A percentile compares a stretch with the other conserved stretches of the same genome.
Evolutionary conservation across 345 rosid species (phyloP).

Genomic region (Brassica nigra): DNA sequence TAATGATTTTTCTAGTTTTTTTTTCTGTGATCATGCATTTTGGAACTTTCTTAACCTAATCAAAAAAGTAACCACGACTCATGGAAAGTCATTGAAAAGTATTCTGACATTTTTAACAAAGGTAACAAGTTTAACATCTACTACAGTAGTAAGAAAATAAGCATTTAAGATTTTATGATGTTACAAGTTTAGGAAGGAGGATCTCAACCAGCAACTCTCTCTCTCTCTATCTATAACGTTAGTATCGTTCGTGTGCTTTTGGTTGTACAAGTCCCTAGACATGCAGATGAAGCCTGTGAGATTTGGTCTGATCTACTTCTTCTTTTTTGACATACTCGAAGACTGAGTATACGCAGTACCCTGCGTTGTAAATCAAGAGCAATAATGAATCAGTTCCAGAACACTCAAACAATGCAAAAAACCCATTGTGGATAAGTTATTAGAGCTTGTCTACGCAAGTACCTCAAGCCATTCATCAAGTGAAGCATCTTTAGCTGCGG

Average conservation of each 20-base stretch:
- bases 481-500: slow-evolving; percentile 63
- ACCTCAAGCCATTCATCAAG: slow-evolving; percentile 98
- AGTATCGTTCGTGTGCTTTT: slow-evolving; percentile 19
- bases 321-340: slow-evolving; percentile 75
- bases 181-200: slow-evolving; percentile 18
- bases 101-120: not conserved
- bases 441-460: not conserved
- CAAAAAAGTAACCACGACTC: not conserved
- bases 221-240: slow-evolving; percentile 19
- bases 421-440: not conserved
- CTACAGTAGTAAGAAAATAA: not conserved
- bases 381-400: not conserved
- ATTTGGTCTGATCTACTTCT: slow-evolving; percentile 48
- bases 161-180: not conserved
- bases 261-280: not conserved
- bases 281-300: not conserved
- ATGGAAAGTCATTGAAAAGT: not conserved
- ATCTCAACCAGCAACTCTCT: slow-evolving; percentile 25
- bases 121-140: not conserved
- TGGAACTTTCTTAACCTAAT: not conserved
- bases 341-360: slow-evolving; percentile 68
- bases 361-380: slow-evolving; percentile 39
- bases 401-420: not conserved
- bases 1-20: not conserved
- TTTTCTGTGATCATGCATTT: not conserved